Evolutionary conservation across 2,329 filamentous ascomycete genomes (phyloP).

Genomic region (Colletotrichum camelliae): DNA sequence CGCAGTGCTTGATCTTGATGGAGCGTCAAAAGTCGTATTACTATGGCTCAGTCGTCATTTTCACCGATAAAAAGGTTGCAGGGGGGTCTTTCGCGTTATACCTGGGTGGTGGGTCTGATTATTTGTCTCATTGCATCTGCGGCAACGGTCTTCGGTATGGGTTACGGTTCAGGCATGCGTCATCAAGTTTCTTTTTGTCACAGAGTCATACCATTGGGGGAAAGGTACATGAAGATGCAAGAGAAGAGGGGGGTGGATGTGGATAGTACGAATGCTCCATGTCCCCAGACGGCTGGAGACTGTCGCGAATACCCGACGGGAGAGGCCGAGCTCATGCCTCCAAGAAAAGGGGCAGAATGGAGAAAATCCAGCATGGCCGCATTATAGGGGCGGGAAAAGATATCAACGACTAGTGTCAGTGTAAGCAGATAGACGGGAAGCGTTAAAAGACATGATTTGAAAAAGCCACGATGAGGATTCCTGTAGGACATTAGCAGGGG

Average conservation of each 20-base stretch:
- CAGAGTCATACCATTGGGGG: conserved; percentile 15
- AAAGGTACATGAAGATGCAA: conserved; percentile 6
- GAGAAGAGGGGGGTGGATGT: background rate
- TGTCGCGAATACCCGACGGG: conserved; percentile 12
- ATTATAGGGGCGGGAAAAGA: conserved; percentile 14
- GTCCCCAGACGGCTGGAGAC: background rate
- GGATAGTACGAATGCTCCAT: background rate
- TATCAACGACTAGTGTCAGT: conserved; percentile 20
- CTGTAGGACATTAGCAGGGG: background rate
- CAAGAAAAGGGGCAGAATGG: background rate
- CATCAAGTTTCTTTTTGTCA: conserved; percentile 14
- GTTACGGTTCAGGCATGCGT: conserved; percentile 18
- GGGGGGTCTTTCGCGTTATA: conserved; percentile 4
- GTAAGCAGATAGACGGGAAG: conserved; percentile 22
- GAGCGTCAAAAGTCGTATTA: background rate
- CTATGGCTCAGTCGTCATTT: background rate
- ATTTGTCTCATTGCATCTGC: conserved; percentile 22
- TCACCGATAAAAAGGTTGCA: background rate
- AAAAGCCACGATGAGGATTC: background rate
- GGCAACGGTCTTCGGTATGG: conserved; percentile 18
- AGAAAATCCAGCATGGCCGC: conserved; percentile 5
- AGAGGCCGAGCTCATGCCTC: background rate
- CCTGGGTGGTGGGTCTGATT: conserved; percentile 12
- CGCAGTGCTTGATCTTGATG: background rate
- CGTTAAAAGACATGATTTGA: conserved; percentile 23